Evolutionary conservation across 495 filamentous ascomycete genomes (phyloP), one percentile per base, ranked within the genome.

Genomic region (Margaritispora aquatica): DNA sequence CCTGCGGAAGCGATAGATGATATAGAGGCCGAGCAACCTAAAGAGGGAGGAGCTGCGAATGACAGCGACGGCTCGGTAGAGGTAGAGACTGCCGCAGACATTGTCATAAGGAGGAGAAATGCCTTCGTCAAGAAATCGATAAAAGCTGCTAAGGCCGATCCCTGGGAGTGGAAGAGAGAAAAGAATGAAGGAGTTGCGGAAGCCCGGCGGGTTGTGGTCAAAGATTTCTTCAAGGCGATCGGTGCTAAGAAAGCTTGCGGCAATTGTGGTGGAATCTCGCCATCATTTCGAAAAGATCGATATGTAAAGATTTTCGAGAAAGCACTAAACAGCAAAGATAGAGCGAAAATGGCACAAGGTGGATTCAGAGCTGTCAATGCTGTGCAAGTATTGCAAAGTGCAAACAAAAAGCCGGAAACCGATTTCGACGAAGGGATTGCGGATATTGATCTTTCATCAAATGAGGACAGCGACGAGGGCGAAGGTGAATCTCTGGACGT

Each of bases 231-330:
- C 48, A 82, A 80, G 50, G 76, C 79, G 9, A 88, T 97, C 48
- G 75, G 73, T 29, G 70, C 69, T 57, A 75, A 79, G 27, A 88
- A 80, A 68, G 82, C 80, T 67, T 97, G 95, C 71, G 73, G 72
- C 36, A 88, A 79, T 62, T 99, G 95, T 54, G 70, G 70, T 67
- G 87, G 83, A 48, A 81, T 90, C 34, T 88, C 88, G 22, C 90
- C 91, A 20, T 74, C 71, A 4, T 97, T 88, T 71, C 83, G 91
- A 63, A 95, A 93, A 66, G 92, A 97, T 61, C 80, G 85, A 24
- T 92, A 80, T 68, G 85, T 87, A 62, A 97, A 97, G 71, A 94
- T 99, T 54, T 99, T 97, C 71, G 84, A 92, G 65, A 93, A 90
- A 66, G 78, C 87, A 4, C 72, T 97, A 41, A 71, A 74, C 23